These are phyloP conservation scores for Teunomyces atbi DNA, from an alignment of 805 yeast species.

Conservation along the genomic window DNA sequence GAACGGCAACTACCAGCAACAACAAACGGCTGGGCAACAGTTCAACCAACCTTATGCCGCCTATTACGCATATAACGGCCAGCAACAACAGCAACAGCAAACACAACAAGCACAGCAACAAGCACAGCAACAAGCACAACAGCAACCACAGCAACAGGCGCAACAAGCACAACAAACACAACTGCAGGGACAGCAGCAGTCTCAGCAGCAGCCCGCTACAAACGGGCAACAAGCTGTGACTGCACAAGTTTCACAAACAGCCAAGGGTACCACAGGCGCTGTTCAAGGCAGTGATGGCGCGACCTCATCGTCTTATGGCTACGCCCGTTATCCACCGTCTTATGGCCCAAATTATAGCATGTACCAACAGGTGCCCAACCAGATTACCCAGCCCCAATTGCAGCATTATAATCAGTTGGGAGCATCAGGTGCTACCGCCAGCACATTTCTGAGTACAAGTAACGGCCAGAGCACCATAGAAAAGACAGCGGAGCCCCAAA, in stretches of 20 bases:
- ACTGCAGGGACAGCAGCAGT: constrained; percentile 6
- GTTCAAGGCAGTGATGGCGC: constrained; percentile 12
- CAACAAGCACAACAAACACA: constrained; percentile 11
- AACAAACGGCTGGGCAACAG: constrained; percentile 5
- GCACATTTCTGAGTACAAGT: constrained; percentile 9
- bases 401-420: constrained; percentile 21
- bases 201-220: constrained; percentile 9
- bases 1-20: constrained; percentile 12
- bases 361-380: constrained; percentile 25
- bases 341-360: constrained; percentile 18
- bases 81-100: constrained; percentile 10
- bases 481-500: constrained; percentile 16
- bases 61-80: constrained; percentile 11
- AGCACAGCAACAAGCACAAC: constrained; percentile 10
- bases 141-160: constrained; percentile 10
- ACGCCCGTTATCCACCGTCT: constrained; percentile 31
- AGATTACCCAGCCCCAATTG: constrained; percentile 26
- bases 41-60: constrained; percentile 12
- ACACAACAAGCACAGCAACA: constrained; percentile 5
- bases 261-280: not conserved
- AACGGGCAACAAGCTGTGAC: constrained; percentile 2
- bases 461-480: constrained; percentile 14
- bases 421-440: constrained; percentile 12
- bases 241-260: not conserved
- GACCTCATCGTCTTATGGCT: constrained; percentile 7